These are phyloP conservation scores for Mycena haematopus DNA, from an alignment of 768 basidiomycete species.

Conservation along the genomic window DNA sequence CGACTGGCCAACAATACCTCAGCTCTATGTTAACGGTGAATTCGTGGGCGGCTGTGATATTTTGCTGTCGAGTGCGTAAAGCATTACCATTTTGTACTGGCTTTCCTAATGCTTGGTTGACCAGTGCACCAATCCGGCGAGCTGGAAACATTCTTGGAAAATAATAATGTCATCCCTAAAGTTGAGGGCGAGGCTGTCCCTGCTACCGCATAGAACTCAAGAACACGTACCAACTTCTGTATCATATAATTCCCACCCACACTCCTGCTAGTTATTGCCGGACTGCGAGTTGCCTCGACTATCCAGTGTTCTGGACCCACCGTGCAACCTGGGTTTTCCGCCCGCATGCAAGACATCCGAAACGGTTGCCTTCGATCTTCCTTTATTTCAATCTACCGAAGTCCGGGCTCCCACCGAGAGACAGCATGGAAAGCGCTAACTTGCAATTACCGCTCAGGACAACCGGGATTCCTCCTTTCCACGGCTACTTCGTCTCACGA, in stretches of 20 bases:
- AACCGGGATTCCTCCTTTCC: too few relatives aligned
- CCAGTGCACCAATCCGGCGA: slow-evolving; percentile 97
- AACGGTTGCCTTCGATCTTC: too few relatives aligned
- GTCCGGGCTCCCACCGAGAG: too few relatives aligned
- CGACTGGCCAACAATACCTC: slow-evolving; percentile 98
- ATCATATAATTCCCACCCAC: background rate
- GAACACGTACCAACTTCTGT: background rate
- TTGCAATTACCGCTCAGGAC: too few relatives aligned
- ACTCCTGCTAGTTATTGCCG: background rate
- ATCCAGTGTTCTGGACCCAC: too few relatives aligned
- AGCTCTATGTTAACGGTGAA: slow-evolving; percentile 92
- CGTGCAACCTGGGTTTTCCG: too few relatives aligned
- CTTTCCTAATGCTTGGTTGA: background rate
- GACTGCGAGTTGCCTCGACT: background rate
- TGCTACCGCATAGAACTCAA: slow-evolving; percentile 13
- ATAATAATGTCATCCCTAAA: slow-evolving; percentile 73
- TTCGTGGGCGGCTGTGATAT: slow-evolving; percentile 99
- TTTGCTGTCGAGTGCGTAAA: slow-evolving; percentile 78
- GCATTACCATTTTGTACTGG: slow-evolving; percentile 3
- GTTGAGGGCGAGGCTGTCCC: slow-evolving; percentile 30
- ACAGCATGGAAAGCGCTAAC: too few relatives aligned
- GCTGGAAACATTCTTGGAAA: slow-evolving; percentile 80
- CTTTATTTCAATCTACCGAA: too few relatives aligned
- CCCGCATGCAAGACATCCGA: too few relatives aligned
- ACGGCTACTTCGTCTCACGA: too few relatives aligned